Evolutionary conservation across 2,329 filamentous ascomycete genomes (phyloP).

Genomic region (Stachybotrys elegans): DNA sequence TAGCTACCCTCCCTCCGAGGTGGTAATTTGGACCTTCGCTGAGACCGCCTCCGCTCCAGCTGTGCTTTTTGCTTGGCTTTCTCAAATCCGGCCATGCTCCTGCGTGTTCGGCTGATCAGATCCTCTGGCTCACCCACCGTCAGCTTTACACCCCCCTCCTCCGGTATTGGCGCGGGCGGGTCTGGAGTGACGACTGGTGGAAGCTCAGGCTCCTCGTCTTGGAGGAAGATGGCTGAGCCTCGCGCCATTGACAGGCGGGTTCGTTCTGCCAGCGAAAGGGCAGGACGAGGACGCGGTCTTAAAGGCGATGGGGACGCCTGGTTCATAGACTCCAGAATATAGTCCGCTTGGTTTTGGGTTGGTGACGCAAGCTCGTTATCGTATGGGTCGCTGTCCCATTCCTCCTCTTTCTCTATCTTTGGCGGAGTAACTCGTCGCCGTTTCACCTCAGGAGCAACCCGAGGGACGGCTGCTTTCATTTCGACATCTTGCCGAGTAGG

Average conservation of each 20-base stretch:
- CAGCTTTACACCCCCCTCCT: conserved; percentile 15
- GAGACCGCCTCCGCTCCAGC: conserved; percentile 48
- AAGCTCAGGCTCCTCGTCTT: conserved; percentile 24
- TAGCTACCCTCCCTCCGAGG: conserved; percentile 36
- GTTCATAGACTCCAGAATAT: conserved; percentile 51
- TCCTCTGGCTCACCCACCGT: conserved; percentile 36
- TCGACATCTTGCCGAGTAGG: no score
- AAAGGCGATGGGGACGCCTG: conserved; percentile 52
- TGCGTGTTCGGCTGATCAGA: conserved; percentile 52
- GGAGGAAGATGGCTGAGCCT: conserved; percentile 34
- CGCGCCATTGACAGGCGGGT: conserved; percentile 77
- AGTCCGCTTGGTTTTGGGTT: conserved; percentile 48
- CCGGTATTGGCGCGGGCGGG: conserved; percentile 1
- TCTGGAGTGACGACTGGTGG: conserved; percentile 10
- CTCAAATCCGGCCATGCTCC: conserved; percentile 59
- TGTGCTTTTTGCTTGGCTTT: conserved; percentile 57
- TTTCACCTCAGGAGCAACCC: no score
- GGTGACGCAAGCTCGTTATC: conserved; percentile 27
- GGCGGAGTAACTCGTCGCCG: no score
- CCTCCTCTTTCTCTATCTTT: no score
- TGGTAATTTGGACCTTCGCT: conserved; percentile 37
- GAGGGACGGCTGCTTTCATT: no score
- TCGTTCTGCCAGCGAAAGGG: conserved; percentile 66
- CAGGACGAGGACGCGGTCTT: conserved; percentile 45
- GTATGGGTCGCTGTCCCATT: not conserved